Conservation (phyloP, 805 yeast species). For the Candida suzukii region DNA sequence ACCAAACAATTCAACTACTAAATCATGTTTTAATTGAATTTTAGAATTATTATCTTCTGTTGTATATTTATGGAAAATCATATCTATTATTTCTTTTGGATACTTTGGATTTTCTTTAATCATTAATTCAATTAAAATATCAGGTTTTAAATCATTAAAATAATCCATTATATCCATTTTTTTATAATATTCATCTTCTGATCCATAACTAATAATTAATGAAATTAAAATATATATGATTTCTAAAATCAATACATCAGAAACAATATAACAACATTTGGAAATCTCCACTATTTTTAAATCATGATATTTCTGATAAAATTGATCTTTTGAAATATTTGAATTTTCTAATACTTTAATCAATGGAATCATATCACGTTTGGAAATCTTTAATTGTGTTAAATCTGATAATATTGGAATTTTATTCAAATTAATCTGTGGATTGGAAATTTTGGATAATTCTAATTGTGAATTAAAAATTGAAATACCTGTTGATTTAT, state of each 20-base stretch:
- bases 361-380: too few species aligned
- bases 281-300: slow-evolving; percentile 9
- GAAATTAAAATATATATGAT: slow-evolving; percentile 5
- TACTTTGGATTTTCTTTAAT: slow-evolving; percentile 1
- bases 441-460: slow-evolving; percentile 4
- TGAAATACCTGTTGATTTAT: background rate
- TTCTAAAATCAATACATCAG: slow-evolving; percentile 9
- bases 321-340: slow-evolving; percentile 5
- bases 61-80: slow-evolving; percentile 7
- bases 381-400: background rate
- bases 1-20: slow-evolving; percentile 14
- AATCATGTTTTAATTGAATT: slow-evolving; percentile 6
- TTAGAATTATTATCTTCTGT: slow-evolving; percentile 8
- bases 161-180: background rate
- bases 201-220: background rate
- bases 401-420: slow-evolving; percentile 7
- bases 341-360: slow-evolving; percentile 7
- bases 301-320: slow-evolving; percentile 3
- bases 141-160: background rate
- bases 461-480: slow-evolving; percentile 10
- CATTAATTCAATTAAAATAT: background rate
- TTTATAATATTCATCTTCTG: too few species aligned
- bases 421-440: slow-evolving; percentile 4
- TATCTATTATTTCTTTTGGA: slow-evolving; percentile 3
- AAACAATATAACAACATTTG: slow-evolving; percentile 5